These are phyloP conservation scores for Parascedosporium putredinis DNA, from an alignment of 2,329 filamentous ascomycete species.

Conservation along the genomic window DNA sequence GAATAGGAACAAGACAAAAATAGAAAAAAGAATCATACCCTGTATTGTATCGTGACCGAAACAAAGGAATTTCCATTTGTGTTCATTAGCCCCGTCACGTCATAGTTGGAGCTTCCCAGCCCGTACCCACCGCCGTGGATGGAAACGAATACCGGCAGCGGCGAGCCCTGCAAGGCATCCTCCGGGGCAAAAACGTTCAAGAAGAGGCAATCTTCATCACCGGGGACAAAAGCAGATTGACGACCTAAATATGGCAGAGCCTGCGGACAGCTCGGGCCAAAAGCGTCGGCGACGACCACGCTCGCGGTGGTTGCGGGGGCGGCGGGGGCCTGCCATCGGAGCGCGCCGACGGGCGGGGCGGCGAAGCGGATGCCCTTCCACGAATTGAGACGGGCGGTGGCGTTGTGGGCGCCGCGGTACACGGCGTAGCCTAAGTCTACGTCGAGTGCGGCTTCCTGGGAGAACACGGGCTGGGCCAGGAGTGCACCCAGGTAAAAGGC, in stretches of 20 bases:
- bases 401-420: slow-evolving; percentile 32
- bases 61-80: slow-evolving; percentile 23
- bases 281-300: slow-evolving; percentile 17
- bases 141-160: slow-evolving; percentile 33
- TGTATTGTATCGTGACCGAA: slow-evolving; percentile 27
- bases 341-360: slow-evolving; percentile 28
- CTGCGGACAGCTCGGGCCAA: slow-evolving; percentile 18
- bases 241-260: slow-evolving; percentile 17
- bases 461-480: not conserved
- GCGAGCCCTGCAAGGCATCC: slow-evolving; percentile 18
- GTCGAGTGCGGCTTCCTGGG: not conserved
- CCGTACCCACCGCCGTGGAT: slow-evolving; percentile 24
- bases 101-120: not conserved
- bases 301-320: not conserved
- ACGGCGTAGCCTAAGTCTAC: slow-evolving; percentile 35
- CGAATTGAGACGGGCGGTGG: slow-evolving; percentile 27
- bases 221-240: slow-evolving; percentile 7
- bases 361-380: slow-evolving; percentile 38
- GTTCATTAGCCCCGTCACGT: slow-evolving; percentile 18
- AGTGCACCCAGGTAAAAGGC: not conserved
- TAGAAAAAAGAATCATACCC: too few species aligned
- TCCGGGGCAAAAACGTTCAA: slow-evolving; percentile 34
- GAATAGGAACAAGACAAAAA: too few species aligned
- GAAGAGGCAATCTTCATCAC: slow-evolving; percentile 34
- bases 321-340: slow-evolving; percentile 26